Evolutionary conservation across 2,329 filamentous ascomycete species (phyloP).

Genomic region (Fusarium sp.): DNA sequence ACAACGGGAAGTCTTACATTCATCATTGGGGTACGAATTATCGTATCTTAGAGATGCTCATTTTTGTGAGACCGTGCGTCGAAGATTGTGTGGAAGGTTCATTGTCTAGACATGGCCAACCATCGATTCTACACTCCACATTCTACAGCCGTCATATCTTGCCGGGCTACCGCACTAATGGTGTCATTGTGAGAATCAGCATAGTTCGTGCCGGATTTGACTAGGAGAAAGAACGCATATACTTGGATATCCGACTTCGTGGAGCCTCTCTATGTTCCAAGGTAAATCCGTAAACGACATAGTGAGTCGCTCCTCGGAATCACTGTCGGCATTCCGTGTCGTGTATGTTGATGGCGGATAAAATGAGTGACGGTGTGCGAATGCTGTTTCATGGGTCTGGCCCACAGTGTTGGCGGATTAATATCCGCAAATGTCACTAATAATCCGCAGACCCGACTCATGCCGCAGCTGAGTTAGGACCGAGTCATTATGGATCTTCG

Average conservation of each 20-base stretch:
- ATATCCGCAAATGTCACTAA: not conserved
- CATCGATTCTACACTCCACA: not conserved
- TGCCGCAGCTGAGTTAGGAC: not conserved
- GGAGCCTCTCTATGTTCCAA: not conserved
- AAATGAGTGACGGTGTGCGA: not conserved
- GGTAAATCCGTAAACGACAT: not conserved
- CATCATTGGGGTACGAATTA: not conserved
- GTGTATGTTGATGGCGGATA: not conserved
- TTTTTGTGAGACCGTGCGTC: not conserved
- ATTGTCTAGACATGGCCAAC: not conserved
- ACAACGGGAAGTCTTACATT: not conserved
- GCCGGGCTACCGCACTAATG: not conserved
- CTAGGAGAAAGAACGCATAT: not conserved
- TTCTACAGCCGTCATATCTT: not conserved
- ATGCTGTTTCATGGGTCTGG: not conserved
- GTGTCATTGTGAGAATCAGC: not conserved
- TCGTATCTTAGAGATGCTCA: not conserved
- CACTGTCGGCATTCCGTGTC: not conserved
- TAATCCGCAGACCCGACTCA: not conserved
- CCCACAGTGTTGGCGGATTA: not conserved
- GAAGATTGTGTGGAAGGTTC: not conserved
- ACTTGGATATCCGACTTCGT: not conserved
- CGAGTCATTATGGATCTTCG: not conserved
- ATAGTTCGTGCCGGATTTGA: constrained; percentile 12
- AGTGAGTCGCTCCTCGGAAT: not conserved